Evolutionary conservation across 73 alveolate genomes (phyloP).

Genomic region (Paramecium bursaria): DNA sequence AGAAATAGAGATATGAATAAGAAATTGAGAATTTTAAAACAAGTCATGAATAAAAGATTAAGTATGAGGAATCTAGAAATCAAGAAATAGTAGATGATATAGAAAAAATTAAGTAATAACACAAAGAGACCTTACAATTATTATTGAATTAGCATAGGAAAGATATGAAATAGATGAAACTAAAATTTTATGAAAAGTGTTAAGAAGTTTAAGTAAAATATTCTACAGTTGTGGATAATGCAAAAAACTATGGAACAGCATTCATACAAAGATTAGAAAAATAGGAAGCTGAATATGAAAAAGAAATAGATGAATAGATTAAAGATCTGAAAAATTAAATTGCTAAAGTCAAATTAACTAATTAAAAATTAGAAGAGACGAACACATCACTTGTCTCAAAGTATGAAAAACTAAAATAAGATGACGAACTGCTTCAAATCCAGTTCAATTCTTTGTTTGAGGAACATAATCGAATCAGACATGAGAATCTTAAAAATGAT

Average conservation of each 20-base stretch:
- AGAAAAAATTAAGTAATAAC: conserved; percentile 46
- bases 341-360: conserved; percentile 55
- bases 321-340: conserved; percentile 67
- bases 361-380: conserved; percentile 63
- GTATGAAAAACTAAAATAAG: conserved; percentile 61
- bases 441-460: conserved; percentile 40
- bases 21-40: conserved; percentile 50
- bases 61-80: conserved; percentile 68
- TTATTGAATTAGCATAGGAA: conserved; percentile 61
- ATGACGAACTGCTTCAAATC: conserved; percentile 54
- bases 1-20: conserved; percentile 46
- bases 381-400: conserved; percentile 23
- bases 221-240: conserved; percentile 67
- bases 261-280: conserved; percentile 66
- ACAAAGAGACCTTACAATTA: conserved; percentile 38
- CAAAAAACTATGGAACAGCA: conserved; percentile 70
- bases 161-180: conserved; percentile 61
- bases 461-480: conserved; percentile 64
- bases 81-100: conserved; percentile 69
- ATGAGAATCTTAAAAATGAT: conserved; percentile 68
- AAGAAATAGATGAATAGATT: conserved; percentile 68
- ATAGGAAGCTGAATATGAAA: conserved; percentile 69
- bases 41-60: conserved; percentile 54
- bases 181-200: conserved; percentile 67
- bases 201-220: conserved; percentile 64